A percentile compares a stretch with the other conserved stretches of the same genome.
Evolutionary conservation across 495 filamentous ascomycete genomes (phyloP).

Genomic region (Penicillium bialowiezense): DNA sequence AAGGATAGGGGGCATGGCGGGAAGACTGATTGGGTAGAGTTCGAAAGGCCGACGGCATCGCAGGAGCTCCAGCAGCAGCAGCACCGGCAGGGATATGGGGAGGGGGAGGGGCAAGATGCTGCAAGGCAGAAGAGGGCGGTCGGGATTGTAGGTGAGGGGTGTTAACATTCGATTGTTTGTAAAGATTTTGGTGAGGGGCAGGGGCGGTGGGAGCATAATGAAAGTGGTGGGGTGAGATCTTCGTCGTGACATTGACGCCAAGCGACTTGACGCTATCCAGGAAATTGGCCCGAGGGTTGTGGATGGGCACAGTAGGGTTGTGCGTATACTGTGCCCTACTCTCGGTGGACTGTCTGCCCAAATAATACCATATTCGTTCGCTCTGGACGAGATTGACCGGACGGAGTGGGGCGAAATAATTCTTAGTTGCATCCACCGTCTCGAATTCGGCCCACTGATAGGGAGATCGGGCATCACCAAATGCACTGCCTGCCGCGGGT

Average conservation of each 20-base stretch:
- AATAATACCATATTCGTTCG: conserved; percentile 85
- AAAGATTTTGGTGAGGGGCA: conserved; percentile 36
- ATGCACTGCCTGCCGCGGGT: conserved; percentile 56
- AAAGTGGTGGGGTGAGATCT: conserved; percentile 38
- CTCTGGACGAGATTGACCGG: conserved; percentile 64
- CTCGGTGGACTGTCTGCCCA: conserved; percentile 84
- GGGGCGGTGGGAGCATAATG: conserved; percentile 32
- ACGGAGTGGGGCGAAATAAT: conserved; percentile 48
- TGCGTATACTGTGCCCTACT: conserved; percentile 90
- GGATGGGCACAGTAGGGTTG: conserved; percentile 58
- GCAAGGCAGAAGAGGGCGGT: conserved; percentile 41
- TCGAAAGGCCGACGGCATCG: conserved; percentile 53
- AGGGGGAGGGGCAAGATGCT: conserved; percentile 38
- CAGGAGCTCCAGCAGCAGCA: conserved; percentile 40
- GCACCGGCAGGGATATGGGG: conserved; percentile 23
- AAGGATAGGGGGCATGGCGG: conserved; percentile 44
- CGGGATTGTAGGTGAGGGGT: conserved; percentile 27
- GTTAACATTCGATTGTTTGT: conserved; percentile 23
- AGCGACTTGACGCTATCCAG: conserved; percentile 52
- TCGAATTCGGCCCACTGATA: conserved; percentile 84
- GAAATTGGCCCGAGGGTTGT: conserved; percentile 60
- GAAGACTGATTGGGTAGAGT: conserved; percentile 41
- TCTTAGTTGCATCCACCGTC: conserved; percentile 44
- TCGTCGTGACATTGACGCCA: conserved; percentile 31
- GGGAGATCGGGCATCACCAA: conserved; percentile 53